Conservation (phyloP, 768 basidiomycete species). For the Leccinum disarticulatum region DNA sequence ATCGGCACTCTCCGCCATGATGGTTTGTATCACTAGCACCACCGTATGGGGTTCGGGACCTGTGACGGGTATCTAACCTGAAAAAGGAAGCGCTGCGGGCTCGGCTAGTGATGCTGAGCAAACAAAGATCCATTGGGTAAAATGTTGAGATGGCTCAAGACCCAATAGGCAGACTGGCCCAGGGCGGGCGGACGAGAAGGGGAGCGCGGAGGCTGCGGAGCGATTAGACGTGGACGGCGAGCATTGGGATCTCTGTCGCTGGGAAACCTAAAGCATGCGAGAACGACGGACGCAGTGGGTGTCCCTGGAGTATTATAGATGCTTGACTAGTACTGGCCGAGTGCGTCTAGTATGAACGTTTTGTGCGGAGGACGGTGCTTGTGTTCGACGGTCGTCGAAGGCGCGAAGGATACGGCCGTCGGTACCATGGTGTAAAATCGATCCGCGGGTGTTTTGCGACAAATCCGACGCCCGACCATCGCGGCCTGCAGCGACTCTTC, state of each 20-base stretch:
- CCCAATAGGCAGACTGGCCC: background rate
- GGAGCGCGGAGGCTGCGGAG: background rate
- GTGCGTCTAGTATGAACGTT: background rate
- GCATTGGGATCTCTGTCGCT: background rate
- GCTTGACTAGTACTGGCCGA: background rate
- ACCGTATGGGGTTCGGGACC: background rate
- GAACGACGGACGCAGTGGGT: background rate
- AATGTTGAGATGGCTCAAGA: background rate
- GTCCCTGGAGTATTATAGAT: background rate
- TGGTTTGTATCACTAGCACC: background rate
- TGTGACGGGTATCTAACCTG: background rate
- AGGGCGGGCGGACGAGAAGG: background rate
- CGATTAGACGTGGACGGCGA: background rate
- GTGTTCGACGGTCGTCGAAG: background rate
- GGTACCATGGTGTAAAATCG: slow-evolving; percentile 1
- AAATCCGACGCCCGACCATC: slow-evolving; percentile 7
- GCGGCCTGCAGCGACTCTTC: slow-evolving; percentile 1
- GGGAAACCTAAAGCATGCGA: background rate
- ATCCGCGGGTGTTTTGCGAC: slow-evolving; percentile 11
- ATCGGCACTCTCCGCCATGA: background rate
- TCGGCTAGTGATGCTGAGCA: background rate
- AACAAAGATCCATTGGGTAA: background rate
- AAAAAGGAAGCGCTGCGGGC: background rate
- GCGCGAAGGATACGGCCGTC: background rate
- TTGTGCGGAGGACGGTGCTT: background rate